A percentile compares a stretch with the other conserved stretches of the same genome.
Conservation (phyloP, 768 basidiomycete genomes). For the Lactifluus pinguis region DNA sequence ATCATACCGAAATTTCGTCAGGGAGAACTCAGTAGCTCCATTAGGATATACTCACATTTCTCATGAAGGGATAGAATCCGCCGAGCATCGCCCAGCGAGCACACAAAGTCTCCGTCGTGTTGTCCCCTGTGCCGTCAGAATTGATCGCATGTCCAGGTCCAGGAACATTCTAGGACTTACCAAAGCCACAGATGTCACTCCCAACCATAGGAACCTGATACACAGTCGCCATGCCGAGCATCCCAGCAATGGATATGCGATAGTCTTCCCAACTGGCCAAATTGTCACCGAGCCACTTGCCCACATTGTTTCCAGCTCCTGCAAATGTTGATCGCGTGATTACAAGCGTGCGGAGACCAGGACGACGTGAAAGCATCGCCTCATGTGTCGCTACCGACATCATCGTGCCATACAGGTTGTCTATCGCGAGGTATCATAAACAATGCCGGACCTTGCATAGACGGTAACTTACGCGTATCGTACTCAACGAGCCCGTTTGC, state of each 20-base stretch:
- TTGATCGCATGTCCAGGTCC: background rate
- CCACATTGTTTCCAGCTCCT: slow-evolving; percentile 56
- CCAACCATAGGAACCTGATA: slow-evolving; percentile 73
- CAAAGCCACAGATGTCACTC: slow-evolving; percentile 63
- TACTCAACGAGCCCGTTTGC: slow-evolving; percentile 52
- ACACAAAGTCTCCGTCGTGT: slow-evolving; percentile 62
- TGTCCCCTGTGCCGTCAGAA: slow-evolving; percentile 29
- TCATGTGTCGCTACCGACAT: slow-evolving; percentile 55
- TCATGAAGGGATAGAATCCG: slow-evolving; percentile 73
- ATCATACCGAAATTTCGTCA: background rate
- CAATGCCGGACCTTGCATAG: background rate
- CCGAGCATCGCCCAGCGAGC: slow-evolving; percentile 72
- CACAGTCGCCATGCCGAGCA: slow-evolving; percentile 55
- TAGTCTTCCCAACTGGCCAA: slow-evolving; percentile 52
- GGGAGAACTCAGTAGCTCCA: background rate
- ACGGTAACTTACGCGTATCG: slow-evolving; percentile 34
- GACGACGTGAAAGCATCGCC: slow-evolving; percentile 55
- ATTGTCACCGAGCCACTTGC: slow-evolving; percentile 71
- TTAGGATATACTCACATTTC: slow-evolving; percentile 42
- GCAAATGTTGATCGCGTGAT: slow-evolving; percentile 71
- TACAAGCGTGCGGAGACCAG: slow-evolving; percentile 49
- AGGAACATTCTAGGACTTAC: slow-evolving; percentile 26
- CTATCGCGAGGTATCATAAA: slow-evolving; percentile 12
- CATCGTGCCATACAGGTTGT: slow-evolving; percentile 65
- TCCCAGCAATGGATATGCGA: slow-evolving; percentile 49